phyloP scores from a whole-genome alignment of 2,329 filamentous ascomycete species.

The Dichotomopilus funicola region DNA sequence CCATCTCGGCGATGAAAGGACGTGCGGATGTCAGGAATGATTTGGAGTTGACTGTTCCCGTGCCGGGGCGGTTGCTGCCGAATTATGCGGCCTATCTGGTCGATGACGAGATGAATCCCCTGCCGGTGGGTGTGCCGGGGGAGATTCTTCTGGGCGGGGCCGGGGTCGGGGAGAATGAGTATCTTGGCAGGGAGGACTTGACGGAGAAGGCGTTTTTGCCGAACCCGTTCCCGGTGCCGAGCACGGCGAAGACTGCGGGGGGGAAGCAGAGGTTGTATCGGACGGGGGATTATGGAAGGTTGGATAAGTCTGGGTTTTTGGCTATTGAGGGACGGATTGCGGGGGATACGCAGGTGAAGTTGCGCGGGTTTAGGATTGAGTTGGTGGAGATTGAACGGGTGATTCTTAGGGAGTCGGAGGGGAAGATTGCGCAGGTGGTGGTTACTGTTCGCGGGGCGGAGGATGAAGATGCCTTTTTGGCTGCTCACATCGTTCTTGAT shows the following conservation, averaged over 20 bases:
- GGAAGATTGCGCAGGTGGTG: neutral
- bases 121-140: slow-evolving; percentile 35
- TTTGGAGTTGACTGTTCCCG: neutral
- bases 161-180: slow-evolving; percentile 26
- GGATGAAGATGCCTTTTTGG: neutral
- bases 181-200: slow-evolving; percentile 26
- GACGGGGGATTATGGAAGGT: slow-evolving; percentile 33
- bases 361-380: slow-evolving; percentile 38
- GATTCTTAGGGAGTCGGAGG: neutral
- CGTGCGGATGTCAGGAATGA: slow-evolving; percentile 1
- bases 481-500: slow-evolving; percentile 2
- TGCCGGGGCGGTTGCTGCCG: slow-evolving; percentile 26
- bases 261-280: slow-evolving; percentile 25
- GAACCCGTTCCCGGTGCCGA: slow-evolving; percentile 18
- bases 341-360: slow-evolving; percentile 36
- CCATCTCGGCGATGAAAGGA: slow-evolving; percentile 13
- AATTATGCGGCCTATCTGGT: slow-evolving; percentile 36
- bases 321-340: slow-evolving; percentile 30
- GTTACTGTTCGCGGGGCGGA: neutral
- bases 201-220: slow-evolving; percentile 22
- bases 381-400: slow-evolving; percentile 33
- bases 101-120: slow-evolving; percentile 28
- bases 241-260: slow-evolving; percentile 12
- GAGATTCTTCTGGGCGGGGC: slow-evolving; percentile 35
- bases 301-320: slow-evolving; percentile 29